A percentile compares a stretch with the other conserved stretches of the same genome.
phyloP scores from a whole-genome alignment of 2,329 filamentous ascomycete genomes.

The Aspergillus brunneoviolaceus region DNA sequence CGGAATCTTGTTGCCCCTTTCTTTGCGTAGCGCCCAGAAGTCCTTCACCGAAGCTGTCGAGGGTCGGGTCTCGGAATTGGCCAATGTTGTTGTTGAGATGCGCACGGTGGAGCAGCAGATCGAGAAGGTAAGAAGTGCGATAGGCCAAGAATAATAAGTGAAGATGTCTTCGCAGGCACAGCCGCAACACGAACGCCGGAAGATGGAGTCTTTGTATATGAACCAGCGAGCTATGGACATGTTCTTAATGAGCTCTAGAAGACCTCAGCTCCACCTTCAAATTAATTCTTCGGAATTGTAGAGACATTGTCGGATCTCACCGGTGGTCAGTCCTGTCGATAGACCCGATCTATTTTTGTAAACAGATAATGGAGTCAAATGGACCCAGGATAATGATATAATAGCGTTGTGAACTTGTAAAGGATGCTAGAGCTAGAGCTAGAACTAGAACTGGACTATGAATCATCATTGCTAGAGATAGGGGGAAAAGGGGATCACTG shows the following conservation, averaged over 20 bases:
- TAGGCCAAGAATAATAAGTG: slow-evolving; percentile 18
- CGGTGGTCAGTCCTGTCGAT: not conserved
- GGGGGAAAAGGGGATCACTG: too few relatives aligned
- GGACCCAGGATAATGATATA: too few relatives aligned
- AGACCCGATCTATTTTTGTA: not conserved
- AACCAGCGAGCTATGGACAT: not conserved
- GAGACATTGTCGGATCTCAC: not conserved
- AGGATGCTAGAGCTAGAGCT: too few relatives aligned
- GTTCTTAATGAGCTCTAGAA: not conserved
- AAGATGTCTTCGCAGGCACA: not conserved
- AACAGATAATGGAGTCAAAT: not conserved
- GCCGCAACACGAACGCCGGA: too few relatives aligned
- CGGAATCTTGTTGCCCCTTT: slow-evolving; percentile 48
- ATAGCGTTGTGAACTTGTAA: too few relatives aligned
- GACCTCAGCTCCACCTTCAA: not conserved
- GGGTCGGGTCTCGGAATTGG: slow-evolving; percentile 36
- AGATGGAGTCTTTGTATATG: too few relatives aligned
- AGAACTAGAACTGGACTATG: too few relatives aligned
- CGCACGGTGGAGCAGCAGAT: slow-evolving; percentile 42
- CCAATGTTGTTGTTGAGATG: slow-evolving; percentile 42
- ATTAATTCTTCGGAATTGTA: not conserved
- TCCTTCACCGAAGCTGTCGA: slow-evolving; percentile 44
- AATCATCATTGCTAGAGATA: too few relatives aligned
- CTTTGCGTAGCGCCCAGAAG: slow-evolving; percentile 45
- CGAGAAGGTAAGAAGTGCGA: slow-evolving; percentile 25